These are phyloP conservation scores for Syncephalastrum sp. DNA, from an alignment of 371 early-diverging fungal species.

Conservation along the genomic window DNA sequence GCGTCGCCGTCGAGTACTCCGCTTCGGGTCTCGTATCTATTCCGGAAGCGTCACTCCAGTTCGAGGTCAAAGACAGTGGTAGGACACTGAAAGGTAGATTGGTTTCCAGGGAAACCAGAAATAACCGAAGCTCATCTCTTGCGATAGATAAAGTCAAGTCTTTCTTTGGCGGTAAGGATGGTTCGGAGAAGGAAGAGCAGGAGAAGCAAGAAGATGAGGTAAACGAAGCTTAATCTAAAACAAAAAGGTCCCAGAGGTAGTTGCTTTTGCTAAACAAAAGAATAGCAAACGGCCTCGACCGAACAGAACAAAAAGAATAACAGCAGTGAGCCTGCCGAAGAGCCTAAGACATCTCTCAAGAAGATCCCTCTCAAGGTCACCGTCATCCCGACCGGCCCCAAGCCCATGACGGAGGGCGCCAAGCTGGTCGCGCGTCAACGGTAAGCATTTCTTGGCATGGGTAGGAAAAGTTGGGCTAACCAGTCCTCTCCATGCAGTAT, in stretches of 20 bases:
- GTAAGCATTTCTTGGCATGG: constrained; percentile 12
- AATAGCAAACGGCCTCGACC: too few relatives aligned
- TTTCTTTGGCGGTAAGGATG: constrained; percentile 70
- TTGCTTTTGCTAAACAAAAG: too few relatives aligned
- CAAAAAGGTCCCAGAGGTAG: too few relatives aligned
- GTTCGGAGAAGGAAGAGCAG: constrained; percentile 19
- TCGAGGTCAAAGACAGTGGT: constrained; percentile 39
- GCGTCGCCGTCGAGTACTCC: constrained; percentile 72
- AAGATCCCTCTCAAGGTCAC: constrained; percentile 47
- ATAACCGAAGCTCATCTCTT: too few relatives aligned
- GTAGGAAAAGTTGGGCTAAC: neutral
- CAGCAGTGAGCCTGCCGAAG: constrained; percentile 6
- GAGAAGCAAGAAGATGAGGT: constrained; percentile 13
- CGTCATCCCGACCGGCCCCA: constrained; percentile 38
- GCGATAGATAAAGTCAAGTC: constrained; percentile 64
- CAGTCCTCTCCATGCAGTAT: constrained; percentile 22
- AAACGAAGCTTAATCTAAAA: too few relatives aligned
- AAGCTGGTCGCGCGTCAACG: constrained; percentile 37
- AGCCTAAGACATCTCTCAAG: constrained; percentile 21
- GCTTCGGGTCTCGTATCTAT: constrained; percentile 66
- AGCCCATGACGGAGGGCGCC: constrained; percentile 38
- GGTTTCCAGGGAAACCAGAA: too few relatives aligned
- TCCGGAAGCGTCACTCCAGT: constrained; percentile 53
- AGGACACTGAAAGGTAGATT: constrained; percentile 18
- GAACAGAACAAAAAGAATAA: constrained; percentile 1